These are phyloP conservation scores for Saksenaea oblongispora DNA, from an alignment of 371 early-diverging fungal species.

Conservation along the genomic window DNA sequence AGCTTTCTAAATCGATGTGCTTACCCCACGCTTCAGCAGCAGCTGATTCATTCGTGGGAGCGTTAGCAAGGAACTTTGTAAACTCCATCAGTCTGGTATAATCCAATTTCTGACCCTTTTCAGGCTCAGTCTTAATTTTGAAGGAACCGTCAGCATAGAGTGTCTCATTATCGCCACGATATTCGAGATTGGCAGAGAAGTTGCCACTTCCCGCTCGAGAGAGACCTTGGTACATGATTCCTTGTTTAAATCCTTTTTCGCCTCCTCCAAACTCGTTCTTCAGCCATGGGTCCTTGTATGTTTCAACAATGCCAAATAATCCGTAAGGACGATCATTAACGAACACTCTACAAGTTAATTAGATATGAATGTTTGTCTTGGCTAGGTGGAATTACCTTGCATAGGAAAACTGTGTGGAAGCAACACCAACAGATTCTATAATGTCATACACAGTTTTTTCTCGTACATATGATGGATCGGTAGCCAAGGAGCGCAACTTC, in stretches of 20 bases:
- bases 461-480: conserved; percentile 28
- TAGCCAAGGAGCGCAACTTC: conserved; percentile 17
- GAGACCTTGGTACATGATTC: conserved; percentile 33
- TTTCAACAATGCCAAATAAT: conserved; percentile 38
- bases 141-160: conserved; percentile 11
- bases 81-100: conserved; percentile 14
- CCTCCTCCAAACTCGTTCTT: conserved; percentile 37
- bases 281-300: conserved; percentile 35
- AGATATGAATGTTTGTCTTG: background rate
- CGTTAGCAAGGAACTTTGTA: conserved; percentile 20
- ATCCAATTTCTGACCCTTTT: conserved; percentile 6
- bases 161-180: conserved; percentile 19
- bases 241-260: conserved; percentile 27
- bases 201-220: background rate
- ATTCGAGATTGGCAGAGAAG: conserved; percentile 23
- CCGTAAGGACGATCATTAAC: conserved; percentile 39
- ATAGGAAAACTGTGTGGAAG: conserved; percentile 13
- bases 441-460: conserved; percentile 18
- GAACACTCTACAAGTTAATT: conserved; percentile 20
- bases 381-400: background rate
- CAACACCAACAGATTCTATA: conserved; percentile 13
- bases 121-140: conserved; percentile 2
- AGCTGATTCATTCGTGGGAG: conserved; percentile 3
- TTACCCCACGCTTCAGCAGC: conserved; percentile 13
- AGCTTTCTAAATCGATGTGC: conserved; percentile 17